Evolutionary conservation across 495 filamentous ascomycete species (phyloP), one percentile per base, ranked within the genome.

Genomic region (Talaromyces borbonicus): DNA sequence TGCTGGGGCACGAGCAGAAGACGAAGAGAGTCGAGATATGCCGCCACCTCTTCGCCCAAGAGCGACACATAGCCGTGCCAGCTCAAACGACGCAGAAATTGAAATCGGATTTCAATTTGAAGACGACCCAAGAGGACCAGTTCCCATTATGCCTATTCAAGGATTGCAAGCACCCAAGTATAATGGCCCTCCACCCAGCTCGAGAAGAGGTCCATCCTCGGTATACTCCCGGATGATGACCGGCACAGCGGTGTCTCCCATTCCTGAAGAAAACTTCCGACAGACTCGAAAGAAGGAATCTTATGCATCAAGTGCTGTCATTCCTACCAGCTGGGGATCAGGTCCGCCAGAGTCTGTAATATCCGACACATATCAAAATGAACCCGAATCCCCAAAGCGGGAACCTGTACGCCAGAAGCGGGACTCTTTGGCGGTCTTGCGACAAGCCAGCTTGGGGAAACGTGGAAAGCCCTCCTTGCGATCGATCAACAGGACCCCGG

Each of bases 221-320:
- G 87, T 86, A 51, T 88, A 75, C 43, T 65, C 72, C 8, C 76
- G 85, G 18, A 24, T 41, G 22, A 41, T 25, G 22, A 26, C 38
- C 1, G 74, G 73, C 46, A 87, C 85, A 1, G 86, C 73, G 46
- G 87, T 95, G 4, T 86, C 90, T 6, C 90, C 90, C 1, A 95
- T 96, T 46, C 84, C 80, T 1, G 90, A 96, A 61, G 89, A 95
- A 56, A 72, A 77, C 41, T 71, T 76, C 1, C 69, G 78, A 25
- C 67, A 76, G 33, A 60, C 56, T 1, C 53, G 52, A 9, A 62
- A 54, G 8, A 68, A 77, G 11, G 77, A 74, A 15, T 90, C 86
- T 0, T 85, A 82, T 56, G 87, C 87, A 6, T 93, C 89, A 5
- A 94, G 87, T 59, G 75, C 79, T 43, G 84, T 78, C 0, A 85